A percentile compares a stretch with the other conserved stretches of the same genome.
Evolutionary conservation across 208 protist species (phyloP).

Genomic region (Polymyxa betae): DNA sequence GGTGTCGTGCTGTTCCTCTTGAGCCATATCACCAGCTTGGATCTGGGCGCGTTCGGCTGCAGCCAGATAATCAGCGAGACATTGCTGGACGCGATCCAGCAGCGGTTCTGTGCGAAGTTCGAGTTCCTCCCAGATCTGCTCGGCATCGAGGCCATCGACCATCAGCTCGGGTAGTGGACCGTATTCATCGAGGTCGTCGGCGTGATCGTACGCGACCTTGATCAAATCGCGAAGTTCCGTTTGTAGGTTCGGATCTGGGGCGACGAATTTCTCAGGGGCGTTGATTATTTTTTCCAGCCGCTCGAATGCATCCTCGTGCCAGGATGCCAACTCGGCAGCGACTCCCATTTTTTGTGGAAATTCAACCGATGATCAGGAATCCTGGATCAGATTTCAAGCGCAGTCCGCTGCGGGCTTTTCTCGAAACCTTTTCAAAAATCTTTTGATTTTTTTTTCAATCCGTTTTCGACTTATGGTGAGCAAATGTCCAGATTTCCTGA

Average conservation of each 20-base stretch:
- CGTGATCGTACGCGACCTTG: slow-evolving; percentile 41
- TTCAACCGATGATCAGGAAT: no score
- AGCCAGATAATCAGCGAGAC: not conserved
- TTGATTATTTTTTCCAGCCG: not conserved
- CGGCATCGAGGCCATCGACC: slow-evolving; percentile 54
- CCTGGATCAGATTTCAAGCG: no score
- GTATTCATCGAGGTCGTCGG: not conserved
- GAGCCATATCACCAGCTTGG: not conserved
- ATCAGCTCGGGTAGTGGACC: slow-evolving; percentile 55
- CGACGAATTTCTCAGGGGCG: slow-evolving; percentile 43
- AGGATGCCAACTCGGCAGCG: no score
- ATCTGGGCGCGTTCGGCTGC: not conserved
- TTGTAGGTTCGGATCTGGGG: not conserved
- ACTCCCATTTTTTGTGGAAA: no score
- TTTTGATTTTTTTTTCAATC: no score
- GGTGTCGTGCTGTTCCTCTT: not conserved
- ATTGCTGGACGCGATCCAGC: slow-evolving; percentile 41
- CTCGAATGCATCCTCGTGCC: not conserved
- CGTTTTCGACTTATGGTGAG: no score
- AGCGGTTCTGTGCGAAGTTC: slow-evolving; percentile 34
- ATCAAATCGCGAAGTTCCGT: slow-evolving; percentile 15
- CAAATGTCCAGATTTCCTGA: no score
- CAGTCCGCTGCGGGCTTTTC: no score
- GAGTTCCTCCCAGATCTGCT: slow-evolving; percentile 65
- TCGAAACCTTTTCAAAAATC: no score